Conservation (phyloP, 352 stramenopile genomes). For the Salisapilia sapeloensis region DNA sequence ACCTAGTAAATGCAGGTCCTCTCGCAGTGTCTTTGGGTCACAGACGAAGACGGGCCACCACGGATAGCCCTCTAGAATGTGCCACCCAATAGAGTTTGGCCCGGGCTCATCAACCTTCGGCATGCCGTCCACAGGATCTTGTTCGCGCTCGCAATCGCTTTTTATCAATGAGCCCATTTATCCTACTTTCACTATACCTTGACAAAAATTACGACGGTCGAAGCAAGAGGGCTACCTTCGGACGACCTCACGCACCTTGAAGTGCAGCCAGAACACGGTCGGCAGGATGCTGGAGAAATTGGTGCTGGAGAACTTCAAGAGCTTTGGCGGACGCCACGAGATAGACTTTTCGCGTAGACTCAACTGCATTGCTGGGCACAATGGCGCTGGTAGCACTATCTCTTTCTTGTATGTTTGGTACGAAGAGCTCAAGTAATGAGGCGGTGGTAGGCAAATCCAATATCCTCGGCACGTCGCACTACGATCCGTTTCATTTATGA, state of each 20-base stretch:
- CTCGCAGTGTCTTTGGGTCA: constrained; percentile 55
- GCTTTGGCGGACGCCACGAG: constrained; percentile 13
- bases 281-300: constrained; percentile 12
- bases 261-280: no score
- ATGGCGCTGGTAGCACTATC: constrained; percentile 12
- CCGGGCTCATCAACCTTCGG: no score
- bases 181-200: no score
- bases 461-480: constrained; percentile 15
- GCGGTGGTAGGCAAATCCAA: constrained; percentile 17
- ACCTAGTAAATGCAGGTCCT: constrained; percentile 44
- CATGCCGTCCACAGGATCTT: no score
- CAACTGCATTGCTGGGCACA: constrained; percentile 25
- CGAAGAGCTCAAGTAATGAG: not conserved
- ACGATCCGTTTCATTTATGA: no score
- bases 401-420: not conserved
- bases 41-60: constrained; percentile 81
- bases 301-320: constrained; percentile 29
- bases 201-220: no score
- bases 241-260: no score
- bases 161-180: no score
- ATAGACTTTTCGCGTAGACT: constrained; percentile 8
- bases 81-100: constrained; percentile 66
- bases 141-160: no score
- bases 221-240: no score
- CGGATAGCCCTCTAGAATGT: constrained; percentile 71